Evolutionary conservation across 2,329 filamentous ascomycete species (phyloP).

Genomic region (Epichloe glyceriae): DNA sequence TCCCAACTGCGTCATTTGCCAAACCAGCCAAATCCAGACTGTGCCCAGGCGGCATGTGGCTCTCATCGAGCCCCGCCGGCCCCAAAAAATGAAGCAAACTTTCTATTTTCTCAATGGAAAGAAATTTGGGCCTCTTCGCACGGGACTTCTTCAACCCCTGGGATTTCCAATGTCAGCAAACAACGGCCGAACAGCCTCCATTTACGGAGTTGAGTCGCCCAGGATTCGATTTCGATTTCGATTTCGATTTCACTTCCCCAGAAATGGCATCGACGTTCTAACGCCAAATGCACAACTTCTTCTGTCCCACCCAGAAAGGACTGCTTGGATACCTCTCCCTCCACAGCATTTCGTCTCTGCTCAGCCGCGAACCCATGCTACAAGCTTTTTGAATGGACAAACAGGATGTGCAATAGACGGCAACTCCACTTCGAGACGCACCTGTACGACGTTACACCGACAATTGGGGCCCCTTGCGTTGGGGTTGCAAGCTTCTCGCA

Average conservation of each 20-base stretch:
- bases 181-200: neutral
- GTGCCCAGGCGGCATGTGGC: too few species aligned
- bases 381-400: neutral
- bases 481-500: neutral
- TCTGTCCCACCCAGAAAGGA: neutral
- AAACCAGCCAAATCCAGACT: neutral
- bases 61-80: neutral
- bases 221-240: neutral
- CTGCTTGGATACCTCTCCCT: neutral
- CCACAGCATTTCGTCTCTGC: constrained; percentile 14
- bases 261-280: neutral
- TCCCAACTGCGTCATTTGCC: neutral
- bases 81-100: neutral
- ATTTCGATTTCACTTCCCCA: neutral
- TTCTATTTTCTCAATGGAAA: neutral
- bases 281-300: neutral
- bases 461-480: constrained; percentile 3
- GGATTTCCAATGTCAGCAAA: neutral
- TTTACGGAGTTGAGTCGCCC: neutral
- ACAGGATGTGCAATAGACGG: constrained; percentile 3
- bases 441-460: constrained; percentile 4
- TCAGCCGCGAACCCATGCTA: constrained; percentile 5
- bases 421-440: constrained; percentile 1
- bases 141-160: neutral
- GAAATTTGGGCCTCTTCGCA: neutral